Evolutionary conservation across 139 green algal species (phyloP), one percentile per base, ranked within the genome.

Genomic region (Auxenochlorella pyrenoidosa): DNA sequence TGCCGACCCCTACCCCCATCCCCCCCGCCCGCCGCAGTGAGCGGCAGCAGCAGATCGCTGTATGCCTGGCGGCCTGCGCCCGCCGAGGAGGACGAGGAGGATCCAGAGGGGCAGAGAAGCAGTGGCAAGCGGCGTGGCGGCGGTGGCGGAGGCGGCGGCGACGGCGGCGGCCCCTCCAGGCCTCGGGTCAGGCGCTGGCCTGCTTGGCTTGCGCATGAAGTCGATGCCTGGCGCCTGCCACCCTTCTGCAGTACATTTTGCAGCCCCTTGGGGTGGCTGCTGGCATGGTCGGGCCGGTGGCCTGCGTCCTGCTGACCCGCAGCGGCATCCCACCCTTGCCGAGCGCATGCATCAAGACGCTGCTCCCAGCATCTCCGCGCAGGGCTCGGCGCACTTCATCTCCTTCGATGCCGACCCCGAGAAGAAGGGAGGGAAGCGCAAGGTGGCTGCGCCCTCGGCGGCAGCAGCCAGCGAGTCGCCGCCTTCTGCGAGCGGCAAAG

Each of bases 31-130:
- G 10, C 3, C 63, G 80, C 63, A 85, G 75, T 88, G 22, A 89
- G 75, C 58, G 92, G 92, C 59, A 91, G 87, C 60, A 91, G 83
- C 38, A 85, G 90, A 32, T 91, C 83, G 2, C 76, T 94, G 44
- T 94, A 92, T 54, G 90, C 87, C 0, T 94, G 92, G 92, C 82
- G 78, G 12, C 89, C 87, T 6, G 60, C 65, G 8, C 60, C 41
- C 0, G 70, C 54, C 30, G 79, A 83, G n/a, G 87, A 72, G 3
- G 86, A 88, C 30, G 76, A 85, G 2, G 68, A 54, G 26, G 76
- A 80, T 28, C 21, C 51, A 59, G 51, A 68, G 54, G 83, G 18
- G 36, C 34, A 34, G 38, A 22, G 71, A 12, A 38, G 34, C 60
- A 26, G 43, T 21, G 10, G 24, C 16, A 30, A 77, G 47, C 40